Percentiles rank a stretch among this genome's conserved stretches.
Conservation (phyloP, 176 grass and related monocot genomes). For the Musa troglodytarum region DNA sequence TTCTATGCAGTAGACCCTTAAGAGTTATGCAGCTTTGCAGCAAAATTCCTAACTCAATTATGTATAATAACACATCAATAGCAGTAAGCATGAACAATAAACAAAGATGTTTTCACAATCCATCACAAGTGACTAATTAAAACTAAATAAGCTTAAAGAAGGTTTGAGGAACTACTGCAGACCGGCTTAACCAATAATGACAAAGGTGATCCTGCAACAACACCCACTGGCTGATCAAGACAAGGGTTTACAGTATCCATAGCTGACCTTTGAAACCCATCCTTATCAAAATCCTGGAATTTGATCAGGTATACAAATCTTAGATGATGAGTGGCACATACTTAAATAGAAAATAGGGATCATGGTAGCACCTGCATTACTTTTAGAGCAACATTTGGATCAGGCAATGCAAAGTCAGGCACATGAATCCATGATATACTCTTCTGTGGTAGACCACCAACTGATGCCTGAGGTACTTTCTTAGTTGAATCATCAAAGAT, state of each 20-base stretch:
- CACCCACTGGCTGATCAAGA: neutral
- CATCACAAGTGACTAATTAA: neutral
- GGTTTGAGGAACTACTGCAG: neutral
- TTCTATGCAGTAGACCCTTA: too few species aligned
- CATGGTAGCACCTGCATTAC: neutral
- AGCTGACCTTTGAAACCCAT: constrained; percentile 3
- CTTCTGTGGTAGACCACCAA: neutral
- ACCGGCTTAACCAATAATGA: neutral
- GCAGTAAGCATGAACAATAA: neutral
- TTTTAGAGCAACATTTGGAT: neutral
- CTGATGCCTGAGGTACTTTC: neutral
- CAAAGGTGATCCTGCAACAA: constrained; percentile 5
- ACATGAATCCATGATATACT: neutral
- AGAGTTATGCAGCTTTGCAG: neutral
- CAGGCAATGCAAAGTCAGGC: neutral
- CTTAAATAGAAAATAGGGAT: neutral
- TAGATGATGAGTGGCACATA: neutral
- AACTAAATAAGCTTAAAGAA: neutral
- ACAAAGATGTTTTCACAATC: neutral
- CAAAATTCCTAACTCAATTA: neutral
- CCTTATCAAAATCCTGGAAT: neutral
- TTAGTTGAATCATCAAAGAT: constrained; percentile 7
- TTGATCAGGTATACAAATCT: neutral
- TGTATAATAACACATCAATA: neutral
- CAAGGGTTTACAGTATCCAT: neutral